phyloP scores from a whole-genome alignment of 2,329 filamentous ascomycete genomes.

The Arthrobotrys musiformis region DNA sequence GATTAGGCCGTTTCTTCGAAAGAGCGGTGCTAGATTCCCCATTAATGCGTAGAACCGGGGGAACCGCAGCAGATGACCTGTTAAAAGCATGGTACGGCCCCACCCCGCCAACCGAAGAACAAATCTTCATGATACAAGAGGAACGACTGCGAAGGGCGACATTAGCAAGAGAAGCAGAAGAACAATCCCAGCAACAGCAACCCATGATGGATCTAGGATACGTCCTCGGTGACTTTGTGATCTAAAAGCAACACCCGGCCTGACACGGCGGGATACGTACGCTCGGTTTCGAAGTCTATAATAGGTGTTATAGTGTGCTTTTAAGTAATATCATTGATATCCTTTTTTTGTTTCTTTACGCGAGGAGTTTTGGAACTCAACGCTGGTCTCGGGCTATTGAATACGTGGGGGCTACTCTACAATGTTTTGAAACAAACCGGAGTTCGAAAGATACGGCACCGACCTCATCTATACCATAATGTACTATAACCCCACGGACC shows the following conservation, averaged over 20 bases:
- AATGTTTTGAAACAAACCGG: conserved; percentile 5
- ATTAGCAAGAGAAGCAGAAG: neutral
- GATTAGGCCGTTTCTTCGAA: conserved; percentile 36
- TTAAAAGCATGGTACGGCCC: conserved; percentile 48
- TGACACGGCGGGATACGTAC: neutral
- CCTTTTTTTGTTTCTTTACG: neutral
- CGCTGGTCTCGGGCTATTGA: neutral
- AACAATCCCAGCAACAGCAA: conserved; percentile 13
- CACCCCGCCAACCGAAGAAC: conserved; percentile 31
- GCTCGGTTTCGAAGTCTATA: neutral
- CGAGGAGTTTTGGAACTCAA: neutral
- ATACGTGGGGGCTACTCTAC: neutral
- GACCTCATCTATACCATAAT: neutral
- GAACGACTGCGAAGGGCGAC: conserved; percentile 22
- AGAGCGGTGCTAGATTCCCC: conserved; percentile 30
- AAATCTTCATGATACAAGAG: conserved; percentile 38
- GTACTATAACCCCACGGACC: neutral
- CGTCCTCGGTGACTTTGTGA: neutral
- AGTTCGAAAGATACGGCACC: neutral
- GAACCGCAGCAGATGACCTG: conserved; percentile 20
- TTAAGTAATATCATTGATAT: neutral
- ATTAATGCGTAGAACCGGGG: conserved; percentile 32
- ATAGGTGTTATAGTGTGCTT: neutral
- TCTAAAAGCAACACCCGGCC: neutral
- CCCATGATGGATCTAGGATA: neutral